phyloP scores from a whole-genome alignment of 345 rosid genomes.

The Alliaria petiolata region DNA sequence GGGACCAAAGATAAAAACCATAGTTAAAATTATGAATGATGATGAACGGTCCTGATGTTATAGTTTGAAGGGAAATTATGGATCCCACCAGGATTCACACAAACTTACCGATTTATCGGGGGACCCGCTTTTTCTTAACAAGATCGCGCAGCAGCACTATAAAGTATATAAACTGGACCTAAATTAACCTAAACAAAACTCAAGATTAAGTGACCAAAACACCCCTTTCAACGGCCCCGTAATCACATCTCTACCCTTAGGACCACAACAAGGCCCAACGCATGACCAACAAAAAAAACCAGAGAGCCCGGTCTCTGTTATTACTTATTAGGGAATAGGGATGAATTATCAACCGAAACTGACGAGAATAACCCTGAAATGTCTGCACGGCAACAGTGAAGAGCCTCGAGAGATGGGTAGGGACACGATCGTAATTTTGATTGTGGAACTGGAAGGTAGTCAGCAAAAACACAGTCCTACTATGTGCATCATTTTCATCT shows the following conservation, averaged over 20 bases:
- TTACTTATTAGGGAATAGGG: too few relatives aligned
- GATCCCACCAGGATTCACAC: background rate
- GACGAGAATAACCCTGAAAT: conserved; percentile 7
- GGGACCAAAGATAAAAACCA: background rate
- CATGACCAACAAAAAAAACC: background rate
- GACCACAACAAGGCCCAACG: conserved; percentile 14
- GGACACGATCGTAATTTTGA: background rate
- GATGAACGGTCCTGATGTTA: conserved; percentile 21
- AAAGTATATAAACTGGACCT: background rate
- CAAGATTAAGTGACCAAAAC: background rate
- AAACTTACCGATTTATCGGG: background rate
- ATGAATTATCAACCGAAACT: background rate
- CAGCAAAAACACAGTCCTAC: conserved; percentile 11
- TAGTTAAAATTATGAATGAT: background rate
- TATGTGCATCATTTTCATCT: conserved; percentile 19
- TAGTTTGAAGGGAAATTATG: background rate
- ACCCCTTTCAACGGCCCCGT: background rate
- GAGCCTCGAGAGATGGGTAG: background rate
- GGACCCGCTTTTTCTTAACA: background rate
- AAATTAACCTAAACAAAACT: background rate
- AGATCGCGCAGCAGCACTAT: too few relatives aligned
- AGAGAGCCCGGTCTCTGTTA: background rate
- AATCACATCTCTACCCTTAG: conserved; percentile 2
- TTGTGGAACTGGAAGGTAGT: background rate
- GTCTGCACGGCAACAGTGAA: background rate